These are phyloP conservation scores for Botrytis byssoidea DNA, from an alignment of 2,329 filamentous ascomycete genomes.

Conservation along the genomic window DNA sequence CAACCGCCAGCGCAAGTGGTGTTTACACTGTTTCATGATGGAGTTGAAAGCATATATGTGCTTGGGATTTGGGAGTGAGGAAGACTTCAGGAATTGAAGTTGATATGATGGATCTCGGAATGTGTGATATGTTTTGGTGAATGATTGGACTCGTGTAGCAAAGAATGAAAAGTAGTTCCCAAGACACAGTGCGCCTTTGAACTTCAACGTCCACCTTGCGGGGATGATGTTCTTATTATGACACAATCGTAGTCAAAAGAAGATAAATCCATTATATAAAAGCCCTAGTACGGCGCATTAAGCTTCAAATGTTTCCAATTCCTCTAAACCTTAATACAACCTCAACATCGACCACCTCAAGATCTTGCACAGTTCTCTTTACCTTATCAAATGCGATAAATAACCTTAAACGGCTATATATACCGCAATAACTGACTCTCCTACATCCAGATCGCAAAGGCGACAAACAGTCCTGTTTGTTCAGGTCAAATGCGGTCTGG, in stretches of 20 bases:
- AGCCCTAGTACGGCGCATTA: no score
- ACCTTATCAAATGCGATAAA: neutral
- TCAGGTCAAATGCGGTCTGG: neutral
- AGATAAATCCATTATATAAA: neutral
- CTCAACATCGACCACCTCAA: no score
- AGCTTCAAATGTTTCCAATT: neutral
- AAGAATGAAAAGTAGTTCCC: neutral
- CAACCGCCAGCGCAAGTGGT: slow-evolving; percentile 29
- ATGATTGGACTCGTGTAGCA: neutral
- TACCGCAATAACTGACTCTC: neutral
- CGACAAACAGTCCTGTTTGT: neutral
- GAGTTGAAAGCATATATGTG: neutral
- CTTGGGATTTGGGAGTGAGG: neutral
- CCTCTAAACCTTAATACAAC: neutral
- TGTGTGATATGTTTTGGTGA: neutral
- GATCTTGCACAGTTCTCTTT: neutral
- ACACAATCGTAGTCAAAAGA: neutral
- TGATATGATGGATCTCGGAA: neutral
- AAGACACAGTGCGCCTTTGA: neutral
- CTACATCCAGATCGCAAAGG: neutral
- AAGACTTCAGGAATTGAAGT: no score
- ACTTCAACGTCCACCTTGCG: neutral
- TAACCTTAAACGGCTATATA: neutral
- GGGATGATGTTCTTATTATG: neutral
- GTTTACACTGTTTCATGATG: slow-evolving; percentile 24